These are phyloP conservation scores for Aureobasidium sp. DNA, from an alignment of 2,329 filamentous ascomycete species.

Conservation along the genomic window DNA sequence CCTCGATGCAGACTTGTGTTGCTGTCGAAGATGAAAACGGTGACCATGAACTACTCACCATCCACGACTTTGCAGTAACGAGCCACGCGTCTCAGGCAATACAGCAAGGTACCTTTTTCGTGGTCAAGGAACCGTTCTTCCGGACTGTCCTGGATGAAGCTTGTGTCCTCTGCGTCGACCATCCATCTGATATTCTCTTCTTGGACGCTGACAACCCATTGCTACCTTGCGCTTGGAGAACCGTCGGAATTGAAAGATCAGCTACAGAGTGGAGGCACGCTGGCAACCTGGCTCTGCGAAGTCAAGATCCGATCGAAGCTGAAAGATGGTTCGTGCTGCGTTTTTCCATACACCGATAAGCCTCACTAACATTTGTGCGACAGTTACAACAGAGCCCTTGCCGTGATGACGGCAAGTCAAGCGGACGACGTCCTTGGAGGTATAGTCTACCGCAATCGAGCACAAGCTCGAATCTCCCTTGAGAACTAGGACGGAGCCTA, in stretches of 20 bases:
- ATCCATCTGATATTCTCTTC: conserved; percentile 2
- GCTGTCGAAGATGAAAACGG: conserved; percentile 2
- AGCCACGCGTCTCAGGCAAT: neutral
- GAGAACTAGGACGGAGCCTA: neutral
- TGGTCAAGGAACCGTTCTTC: neutral
- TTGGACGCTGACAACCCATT: neutral
- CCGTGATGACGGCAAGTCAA: neutral
- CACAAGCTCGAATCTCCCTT: neutral
- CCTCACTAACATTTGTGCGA: neutral
- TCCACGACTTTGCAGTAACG: neutral
- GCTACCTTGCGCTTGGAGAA: neutral
- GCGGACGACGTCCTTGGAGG: neutral
- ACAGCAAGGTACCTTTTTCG: neutral
- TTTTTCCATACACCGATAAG: too few relatives aligned
- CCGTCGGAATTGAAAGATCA: neutral
- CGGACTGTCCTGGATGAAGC: neutral
- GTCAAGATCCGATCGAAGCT: neutral
- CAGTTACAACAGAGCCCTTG: neutral
- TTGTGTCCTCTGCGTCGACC: neutral
- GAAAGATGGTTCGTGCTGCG: neutral
- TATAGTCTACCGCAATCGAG: neutral
- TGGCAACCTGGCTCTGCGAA: neutral
- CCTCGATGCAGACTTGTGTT: neutral
- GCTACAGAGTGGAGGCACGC: neutral
- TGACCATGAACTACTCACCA: neutral